Conservation (phyloP, 2,329 filamentous ascomycete species). For the Botrytis elliptica region DNA sequence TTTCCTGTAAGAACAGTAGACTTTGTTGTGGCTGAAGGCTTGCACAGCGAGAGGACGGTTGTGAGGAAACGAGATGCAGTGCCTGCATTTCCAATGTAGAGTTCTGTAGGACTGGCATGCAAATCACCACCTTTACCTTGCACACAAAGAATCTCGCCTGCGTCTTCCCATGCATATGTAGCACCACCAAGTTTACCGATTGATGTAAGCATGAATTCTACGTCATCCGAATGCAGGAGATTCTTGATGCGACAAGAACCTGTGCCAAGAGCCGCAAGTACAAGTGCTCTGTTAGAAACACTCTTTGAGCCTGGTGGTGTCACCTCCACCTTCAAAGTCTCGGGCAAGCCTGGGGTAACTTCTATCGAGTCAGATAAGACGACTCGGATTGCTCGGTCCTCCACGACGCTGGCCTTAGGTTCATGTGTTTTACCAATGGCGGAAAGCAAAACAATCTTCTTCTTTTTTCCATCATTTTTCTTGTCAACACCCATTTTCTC, state of each 20-base stretch:
- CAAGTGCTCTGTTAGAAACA: constrained; percentile 90
- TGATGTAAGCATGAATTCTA: constrained; percentile 95
- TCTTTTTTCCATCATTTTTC: constrained; percentile 93
- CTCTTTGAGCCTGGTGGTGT: constrained; percentile 95
- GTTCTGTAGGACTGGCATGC: constrained; percentile 68
- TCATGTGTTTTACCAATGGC: constrained; percentile 88
- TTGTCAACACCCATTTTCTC: constrained; percentile 98
- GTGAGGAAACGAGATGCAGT: constrained; percentile 95
- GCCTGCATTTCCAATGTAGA: constrained; percentile 95
- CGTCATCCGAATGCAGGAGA: constrained; percentile 92
- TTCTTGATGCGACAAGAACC: constrained; percentile 89
- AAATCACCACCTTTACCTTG: constrained; percentile 87
- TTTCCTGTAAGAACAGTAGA: constrained; percentile 89
- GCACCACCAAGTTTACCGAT: constrained; percentile 81
- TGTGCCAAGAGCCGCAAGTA: constrained; percentile 86
- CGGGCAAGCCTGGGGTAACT: constrained; percentile 70
- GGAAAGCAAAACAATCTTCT: constrained; percentile 91
- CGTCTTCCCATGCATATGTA: constrained; percentile 89
- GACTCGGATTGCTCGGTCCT: constrained; percentile 78
- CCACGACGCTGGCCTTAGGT: constrained; percentile 83
- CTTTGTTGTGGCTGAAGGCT: constrained; percentile 55
- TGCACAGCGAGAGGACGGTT: constrained; percentile 82
- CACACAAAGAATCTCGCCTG: constrained; percentile 86
- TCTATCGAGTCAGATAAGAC: constrained; percentile 77
- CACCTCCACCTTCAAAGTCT: constrained; percentile 67